Percentiles rank a stretch among this genome's conserved stretches.
Conservation (phyloP, 2,329 filamentous ascomycete genomes). For the Parastagonospora avenae region DNA sequence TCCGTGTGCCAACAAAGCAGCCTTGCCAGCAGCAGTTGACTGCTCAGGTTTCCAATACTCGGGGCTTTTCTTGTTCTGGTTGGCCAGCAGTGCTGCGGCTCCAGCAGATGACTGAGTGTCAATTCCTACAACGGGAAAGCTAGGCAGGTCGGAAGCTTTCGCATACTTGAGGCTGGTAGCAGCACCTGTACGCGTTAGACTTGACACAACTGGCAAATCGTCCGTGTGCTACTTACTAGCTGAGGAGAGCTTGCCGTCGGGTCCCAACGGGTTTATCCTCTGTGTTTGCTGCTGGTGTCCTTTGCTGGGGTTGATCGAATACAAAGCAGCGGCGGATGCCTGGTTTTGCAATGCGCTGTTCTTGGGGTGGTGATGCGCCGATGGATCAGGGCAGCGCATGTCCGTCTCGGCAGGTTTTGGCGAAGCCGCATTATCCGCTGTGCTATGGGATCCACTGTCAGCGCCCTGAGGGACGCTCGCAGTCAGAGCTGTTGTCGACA, state of each 20-base stretch:
- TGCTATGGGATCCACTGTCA: conserved; percentile 25
- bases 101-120: conserved; percentile 66
- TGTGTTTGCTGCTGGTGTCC: conserved; percentile 24
- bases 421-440: conserved; percentile 26
- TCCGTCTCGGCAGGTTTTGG: conserved; percentile 17
- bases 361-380: conserved; percentile 47
- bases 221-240: conserved; percentile 53
- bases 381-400: conserved; percentile 51
- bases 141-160: conserved; percentile 72
- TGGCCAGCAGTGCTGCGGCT: conserved; percentile 75
- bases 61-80: conserved; percentile 69
- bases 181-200: conserved; percentile 53
- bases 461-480: conserved; percentile 26
- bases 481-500: conserved; percentile 34
- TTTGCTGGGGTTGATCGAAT: conserved; percentile 46
- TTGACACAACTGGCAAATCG: conserved; percentile 6
- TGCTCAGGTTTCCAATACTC: conserved; percentile 70
- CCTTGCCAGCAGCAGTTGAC: conserved; percentile 61
- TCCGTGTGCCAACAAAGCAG: conserved; percentile 64
- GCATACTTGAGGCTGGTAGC: conserved; percentile 72
- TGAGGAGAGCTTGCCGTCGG: conserved; percentile 62
- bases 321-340: conserved; percentile 67
- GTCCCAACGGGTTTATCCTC: conserved; percentile 50
- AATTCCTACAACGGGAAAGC: conserved; percentile 72
- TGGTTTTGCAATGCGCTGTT: conserved; percentile 50